Conservation (phyloP, 495 filamentous ascomycete species). For the Staphylotrichum longicolle region DNA sequence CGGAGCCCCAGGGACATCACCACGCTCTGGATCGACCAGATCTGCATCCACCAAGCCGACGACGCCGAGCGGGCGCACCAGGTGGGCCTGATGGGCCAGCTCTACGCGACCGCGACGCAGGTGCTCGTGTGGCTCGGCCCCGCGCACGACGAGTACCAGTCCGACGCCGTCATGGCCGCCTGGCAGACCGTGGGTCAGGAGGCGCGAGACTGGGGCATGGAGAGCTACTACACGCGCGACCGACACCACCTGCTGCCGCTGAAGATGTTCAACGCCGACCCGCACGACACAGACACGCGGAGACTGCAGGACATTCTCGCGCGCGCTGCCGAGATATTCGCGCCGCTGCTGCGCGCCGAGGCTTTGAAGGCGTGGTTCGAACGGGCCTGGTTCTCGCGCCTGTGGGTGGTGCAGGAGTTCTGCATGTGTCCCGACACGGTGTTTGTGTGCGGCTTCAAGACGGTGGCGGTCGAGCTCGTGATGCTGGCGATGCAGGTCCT, state of each 20-base stretch:
- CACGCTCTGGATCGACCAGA: constrained; percentile 25
- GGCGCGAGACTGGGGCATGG: not conserved
- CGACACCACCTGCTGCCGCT: not conserved
- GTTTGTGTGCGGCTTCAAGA: constrained; percentile 2
- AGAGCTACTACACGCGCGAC: not conserved
- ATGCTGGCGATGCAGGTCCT: not conserved
- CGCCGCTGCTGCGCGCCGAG: not conserved
- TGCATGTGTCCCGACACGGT: not conserved
- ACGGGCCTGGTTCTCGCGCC: not conserved
- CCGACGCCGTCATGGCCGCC: constrained; percentile 13
- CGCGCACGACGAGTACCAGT: constrained; percentile 4
- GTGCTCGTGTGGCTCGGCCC: constrained; percentile 33
- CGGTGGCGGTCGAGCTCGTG: not conserved
- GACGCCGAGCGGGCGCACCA: constrained; percentile 27
- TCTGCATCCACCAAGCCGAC: constrained; percentile 37
- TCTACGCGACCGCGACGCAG: constrained; percentile 26
- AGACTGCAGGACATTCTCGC: not conserved
- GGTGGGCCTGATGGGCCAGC: constrained; percentile 31
- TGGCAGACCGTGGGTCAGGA: not conserved
- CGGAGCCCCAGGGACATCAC: not conserved
- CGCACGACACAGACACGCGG: not conserved
- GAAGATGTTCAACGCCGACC: not conserved
- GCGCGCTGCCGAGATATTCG: not conserved
- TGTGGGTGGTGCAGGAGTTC: constrained; percentile 1
- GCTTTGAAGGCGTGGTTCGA: not conserved